Conservation (phyloP, 805 yeast species). For the Starmerella asiatica region DNA sequence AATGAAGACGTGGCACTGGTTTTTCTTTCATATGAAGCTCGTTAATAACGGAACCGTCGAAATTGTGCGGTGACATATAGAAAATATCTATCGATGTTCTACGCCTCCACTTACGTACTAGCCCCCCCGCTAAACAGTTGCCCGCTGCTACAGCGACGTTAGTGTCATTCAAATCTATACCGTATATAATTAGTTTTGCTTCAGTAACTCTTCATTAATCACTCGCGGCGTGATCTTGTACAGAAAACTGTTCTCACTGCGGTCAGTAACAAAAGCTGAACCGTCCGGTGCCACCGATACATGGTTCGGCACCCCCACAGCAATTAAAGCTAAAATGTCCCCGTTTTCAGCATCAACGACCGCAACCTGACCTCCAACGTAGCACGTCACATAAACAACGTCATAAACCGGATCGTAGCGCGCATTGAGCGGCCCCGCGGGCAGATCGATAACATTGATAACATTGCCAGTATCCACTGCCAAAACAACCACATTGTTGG, state of each 20-base stretch:
- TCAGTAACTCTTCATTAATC: no score
- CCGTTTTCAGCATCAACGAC: conserved; percentile 11
- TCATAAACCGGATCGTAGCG: conserved; percentile 13
- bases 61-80: no score
- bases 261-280: conserved; percentile 8
- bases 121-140: no score
- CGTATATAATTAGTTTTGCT: no score
- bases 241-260: conserved; percentile 2
- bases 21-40: no score
- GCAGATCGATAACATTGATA: not conserved
- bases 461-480: conserved; percentile 5
- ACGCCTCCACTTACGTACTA: no score
- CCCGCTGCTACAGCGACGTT: no score
- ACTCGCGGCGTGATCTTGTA: conserved; percentile 13
- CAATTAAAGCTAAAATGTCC: conserved; percentile 5
- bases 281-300: conserved; percentile 7
- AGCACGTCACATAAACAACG: conserved; percentile 12
- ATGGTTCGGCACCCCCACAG: conserved; percentile 13
- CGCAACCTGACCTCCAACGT: conserved; percentile 3
- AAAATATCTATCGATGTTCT: no score
- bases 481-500: conserved; percentile 9
- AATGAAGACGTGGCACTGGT: no score
- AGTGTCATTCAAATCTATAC: no score
- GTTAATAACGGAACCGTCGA: no score
- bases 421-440: conserved; percentile 10